phyloP scores from a whole-genome alignment of 345 rosid genomes.

The Rhodamnia rubescens region DNA sequence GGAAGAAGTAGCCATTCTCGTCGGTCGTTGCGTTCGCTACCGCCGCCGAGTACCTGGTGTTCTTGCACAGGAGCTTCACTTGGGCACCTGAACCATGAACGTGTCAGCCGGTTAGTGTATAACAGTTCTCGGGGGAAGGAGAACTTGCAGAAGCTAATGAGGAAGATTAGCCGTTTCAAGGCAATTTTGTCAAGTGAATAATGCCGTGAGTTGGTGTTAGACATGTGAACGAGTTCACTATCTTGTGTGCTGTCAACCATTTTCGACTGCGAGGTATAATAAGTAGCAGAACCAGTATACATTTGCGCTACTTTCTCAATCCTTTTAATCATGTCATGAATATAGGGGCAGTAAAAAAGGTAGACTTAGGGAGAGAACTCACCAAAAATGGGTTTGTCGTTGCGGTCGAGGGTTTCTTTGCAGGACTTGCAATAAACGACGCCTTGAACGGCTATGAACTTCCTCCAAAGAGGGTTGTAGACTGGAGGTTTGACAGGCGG shows the following conservation, averaged over 20 bases:
- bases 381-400: slow-evolving; percentile 61
- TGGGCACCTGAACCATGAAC: slow-evolving; percentile 38
- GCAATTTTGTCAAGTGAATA: background rate
- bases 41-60: slow-evolving; percentile 23
- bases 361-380: background rate
- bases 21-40: slow-evolving; percentile 31
- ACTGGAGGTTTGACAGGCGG: background rate
- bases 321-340: background rate
- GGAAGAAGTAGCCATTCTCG: slow-evolving; percentile 69
- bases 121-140: background rate
- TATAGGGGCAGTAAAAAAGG: background rate
- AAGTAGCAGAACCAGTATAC: background rate
- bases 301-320: background rate
- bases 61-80: slow-evolving; percentile 60
- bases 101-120: background rate
- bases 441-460: slow-evolving; percentile 57
- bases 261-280: background rate
- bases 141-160: background rate
- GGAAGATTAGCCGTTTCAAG: background rate
- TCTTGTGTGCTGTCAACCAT: background rate
- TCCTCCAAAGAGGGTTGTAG: slow-evolving; percentile 15
- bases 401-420: slow-evolving; percentile 47
- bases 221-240: background rate
- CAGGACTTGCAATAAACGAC: slow-evolving; percentile 76
- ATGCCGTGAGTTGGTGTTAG: background rate